These are phyloP conservation scores for Globisporangium irregulare DNA, from an alignment of 352 stramenopile species.

Conservation along the genomic window DNA sequence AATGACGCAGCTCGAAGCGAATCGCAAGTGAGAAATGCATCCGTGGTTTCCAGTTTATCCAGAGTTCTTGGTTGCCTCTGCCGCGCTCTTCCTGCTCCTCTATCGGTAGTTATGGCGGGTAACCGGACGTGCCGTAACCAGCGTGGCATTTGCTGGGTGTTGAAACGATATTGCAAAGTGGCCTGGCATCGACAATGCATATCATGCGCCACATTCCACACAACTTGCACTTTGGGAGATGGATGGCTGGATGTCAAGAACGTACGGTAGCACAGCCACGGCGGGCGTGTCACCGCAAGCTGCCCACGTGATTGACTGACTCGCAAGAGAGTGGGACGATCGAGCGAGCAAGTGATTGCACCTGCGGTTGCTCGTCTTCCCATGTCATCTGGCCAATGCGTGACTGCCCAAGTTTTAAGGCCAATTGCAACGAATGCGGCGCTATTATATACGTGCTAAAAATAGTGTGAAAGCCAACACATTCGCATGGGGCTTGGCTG, in stretches of 20 bases:
- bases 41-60: neutral
- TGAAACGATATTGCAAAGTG: neutral
- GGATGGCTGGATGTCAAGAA: neutral
- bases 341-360: too few relatives aligned
- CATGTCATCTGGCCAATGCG: neutral
- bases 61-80: neutral
- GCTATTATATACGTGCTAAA: neutral
- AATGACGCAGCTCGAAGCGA: neutral
- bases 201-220: neutral
- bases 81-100: neutral
- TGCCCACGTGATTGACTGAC: neutral
- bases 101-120: neutral
- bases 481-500: neutral
- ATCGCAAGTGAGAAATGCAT: neutral
- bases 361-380: neutral
- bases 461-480: neutral
- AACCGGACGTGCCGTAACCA: neutral
- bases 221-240: slow-evolving; percentile 1
- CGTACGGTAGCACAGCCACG: neutral
- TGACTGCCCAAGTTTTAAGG: neutral
- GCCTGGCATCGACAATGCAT: neutral
- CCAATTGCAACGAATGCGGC: neutral
- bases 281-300: neutral
- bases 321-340: slow-evolving; percentile 1
- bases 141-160: neutral